Base-by-base conservation (phyloP, 1,139 yeast species). In the Saccharomyces pastorianus region DNA sequence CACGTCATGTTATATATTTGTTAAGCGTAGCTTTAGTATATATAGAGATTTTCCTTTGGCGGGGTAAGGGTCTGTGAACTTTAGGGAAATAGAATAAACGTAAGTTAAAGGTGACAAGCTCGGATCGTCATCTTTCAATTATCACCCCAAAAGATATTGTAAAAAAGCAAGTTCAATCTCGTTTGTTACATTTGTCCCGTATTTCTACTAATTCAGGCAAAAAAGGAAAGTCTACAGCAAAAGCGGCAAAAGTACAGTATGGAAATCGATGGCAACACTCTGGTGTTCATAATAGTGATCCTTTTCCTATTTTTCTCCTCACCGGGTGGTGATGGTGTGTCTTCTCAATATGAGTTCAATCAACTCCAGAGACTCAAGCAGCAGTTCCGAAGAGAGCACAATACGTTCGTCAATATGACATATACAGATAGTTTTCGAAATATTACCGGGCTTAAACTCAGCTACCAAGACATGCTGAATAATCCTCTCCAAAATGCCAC, bases 381-480 rank as follows among this genome's bases (percentile, higher is more conserved):
- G 4, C 69, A 64, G 51, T 58, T 60, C 51, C 48, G 46, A 4
- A 42, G 51, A 20, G 71, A 68, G 46, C 67, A 63, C 55, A 61
- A 67, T 2, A 68, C 70, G 11, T 69, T 85, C 46, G 59, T 61
- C 14, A 69, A 73, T 41, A 72, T 81, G 44, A 73, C 77, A 1
- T 83, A 78, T 65, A 56, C 65, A 17, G 59, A 70, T 3, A 89
- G 89, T 7, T 85, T 84, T 66, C 87, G 86, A 0, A 85, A 87
- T 62, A 68, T 88, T 9, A 86, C 95, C 0, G 96, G 96, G 7
- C 79, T 84, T 58, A 76, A 74, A 64, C 70, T 83, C 55, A 82
- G 85, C 51, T 87, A 84, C 61, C 70, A 73, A 8, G 93, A 86
- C 66, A 76, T 74, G 34, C 17, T 76, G 3, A 63, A 71, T 4